These are phyloP conservation scores for Euphrasia arctica DNA, from an alignment of 305 asterid genomes.

Conservation along the genomic window DNA sequence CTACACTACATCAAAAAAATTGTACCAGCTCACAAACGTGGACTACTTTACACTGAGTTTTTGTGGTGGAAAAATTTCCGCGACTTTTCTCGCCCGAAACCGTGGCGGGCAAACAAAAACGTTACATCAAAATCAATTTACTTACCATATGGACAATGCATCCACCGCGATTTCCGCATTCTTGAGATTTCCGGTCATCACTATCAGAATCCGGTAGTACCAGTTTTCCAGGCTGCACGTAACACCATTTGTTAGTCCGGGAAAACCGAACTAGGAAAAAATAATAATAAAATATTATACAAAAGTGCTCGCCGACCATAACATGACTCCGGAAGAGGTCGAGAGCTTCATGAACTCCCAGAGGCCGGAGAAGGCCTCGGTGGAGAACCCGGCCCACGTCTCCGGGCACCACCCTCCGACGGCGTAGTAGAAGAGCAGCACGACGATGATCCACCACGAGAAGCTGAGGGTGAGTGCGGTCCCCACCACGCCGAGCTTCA, in stretches of 20 bases:
- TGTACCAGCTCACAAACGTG: no score
- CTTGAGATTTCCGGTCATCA: slow-evolving; percentile 74
- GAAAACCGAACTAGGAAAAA: no score
- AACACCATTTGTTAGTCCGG: no score
- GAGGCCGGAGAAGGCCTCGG: slow-evolving; percentile 64
- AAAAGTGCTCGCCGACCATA: slow-evolving; percentile 29
- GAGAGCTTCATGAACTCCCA: slow-evolving; percentile 84
- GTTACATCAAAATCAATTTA: no score
- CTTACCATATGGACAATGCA: slow-evolving; percentile 75
- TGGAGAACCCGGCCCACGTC: slow-evolving; percentile 70
- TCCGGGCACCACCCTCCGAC: slow-evolving; percentile 68
- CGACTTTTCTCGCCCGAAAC: no score
- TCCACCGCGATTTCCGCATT: slow-evolving; percentile 69
- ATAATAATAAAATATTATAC: no score
- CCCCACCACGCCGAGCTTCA: slow-evolving; percentile 52
- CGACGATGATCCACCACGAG: slow-evolving; percentile 57
- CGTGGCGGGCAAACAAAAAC: no score
- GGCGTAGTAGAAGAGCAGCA: slow-evolving; percentile 42
- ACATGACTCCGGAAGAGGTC: slow-evolving; percentile 83
- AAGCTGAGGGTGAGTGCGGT: slow-evolving; percentile 42
- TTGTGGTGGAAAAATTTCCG: no score
- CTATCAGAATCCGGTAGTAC: slow-evolving; percentile 57
- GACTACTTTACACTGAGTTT: no score
- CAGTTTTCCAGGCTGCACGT: slow-evolving; percentile 68
- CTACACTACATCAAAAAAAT: no score